Percentiles rank a stretch among this genome's conserved stretches.
phyloP scores from a whole-genome alignment of 495 filamentous ascomycete species.

The Hypoxylon fuscum region DNA sequence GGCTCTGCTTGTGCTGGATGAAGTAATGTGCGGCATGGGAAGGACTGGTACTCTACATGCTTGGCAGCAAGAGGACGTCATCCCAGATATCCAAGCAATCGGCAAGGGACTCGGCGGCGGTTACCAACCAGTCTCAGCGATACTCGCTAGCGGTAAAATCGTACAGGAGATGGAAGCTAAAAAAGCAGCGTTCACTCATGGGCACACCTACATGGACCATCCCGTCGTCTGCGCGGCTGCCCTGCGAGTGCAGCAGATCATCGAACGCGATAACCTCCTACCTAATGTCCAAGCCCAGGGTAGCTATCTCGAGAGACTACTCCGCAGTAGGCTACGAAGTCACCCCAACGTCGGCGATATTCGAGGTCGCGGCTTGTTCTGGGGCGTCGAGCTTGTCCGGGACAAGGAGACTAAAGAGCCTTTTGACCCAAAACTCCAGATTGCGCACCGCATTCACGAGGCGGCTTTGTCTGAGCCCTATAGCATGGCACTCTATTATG shows the following conservation, averaged over 20 bases:
- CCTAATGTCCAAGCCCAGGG: constrained; percentile 64
- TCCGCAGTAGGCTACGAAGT: constrained; percentile 53
- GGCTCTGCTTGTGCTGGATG: constrained; percentile 78
- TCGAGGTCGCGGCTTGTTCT: constrained; percentile 70
- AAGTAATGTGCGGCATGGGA: constrained; percentile 84
- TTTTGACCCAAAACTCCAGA: constrained; percentile 53
- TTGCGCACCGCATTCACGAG: constrained; percentile 62
- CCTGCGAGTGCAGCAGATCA: constrained; percentile 67
- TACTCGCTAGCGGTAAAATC: constrained; percentile 63
- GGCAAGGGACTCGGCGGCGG: constrained; percentile 71
- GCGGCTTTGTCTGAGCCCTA: constrained; percentile 60
- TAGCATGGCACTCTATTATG: constrained; percentile 75
- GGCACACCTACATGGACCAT: constrained; percentile 71
- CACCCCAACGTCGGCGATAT: constrained; percentile 71
- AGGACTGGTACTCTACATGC: constrained; percentile 72
- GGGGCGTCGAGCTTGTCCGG: constrained; percentile 67
- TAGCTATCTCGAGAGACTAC: constrained; percentile 52
- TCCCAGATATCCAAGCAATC: constrained; percentile 64
- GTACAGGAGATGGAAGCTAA: constrained; percentile 55
- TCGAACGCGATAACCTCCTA: constrained; percentile 63
- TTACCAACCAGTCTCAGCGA: constrained; percentile 64
- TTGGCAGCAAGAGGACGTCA: constrained; percentile 69
- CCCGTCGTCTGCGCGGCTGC: constrained; percentile 68
- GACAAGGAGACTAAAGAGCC: constrained; percentile 57
- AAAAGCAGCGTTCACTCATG: constrained; percentile 60